A percentile compares a stretch with the other conserved stretches of the same genome.
phyloP scores from a whole-genome alignment of 2,329 filamentous ascomycete species.

The Cytospora piceae region DNA sequence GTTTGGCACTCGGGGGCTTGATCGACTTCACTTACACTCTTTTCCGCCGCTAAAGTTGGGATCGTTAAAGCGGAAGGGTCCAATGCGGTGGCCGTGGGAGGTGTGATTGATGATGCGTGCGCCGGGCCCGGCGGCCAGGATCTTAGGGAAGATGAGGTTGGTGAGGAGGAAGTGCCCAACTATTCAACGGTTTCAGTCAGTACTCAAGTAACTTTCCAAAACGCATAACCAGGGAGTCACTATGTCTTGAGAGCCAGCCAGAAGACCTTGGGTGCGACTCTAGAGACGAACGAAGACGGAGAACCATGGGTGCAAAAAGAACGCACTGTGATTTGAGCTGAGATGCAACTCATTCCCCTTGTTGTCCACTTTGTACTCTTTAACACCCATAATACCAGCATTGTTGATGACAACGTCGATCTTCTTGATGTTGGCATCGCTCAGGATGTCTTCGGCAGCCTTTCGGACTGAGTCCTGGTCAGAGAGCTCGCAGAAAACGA shows the following conservation, averaged over 20 bases:
- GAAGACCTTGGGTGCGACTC: too few relatives aligned
- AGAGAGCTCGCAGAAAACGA: slow-evolving; percentile 45
- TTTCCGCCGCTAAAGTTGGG: slow-evolving; percentile 24
- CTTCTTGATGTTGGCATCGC: slow-evolving; percentile 40
- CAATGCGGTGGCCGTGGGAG: slow-evolving; percentile 40
- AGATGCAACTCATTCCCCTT: slow-evolving; percentile 51
- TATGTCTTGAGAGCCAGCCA: too few relatives aligned
- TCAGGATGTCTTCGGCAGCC: slow-evolving; percentile 41
- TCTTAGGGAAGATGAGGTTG: slow-evolving; percentile 48
- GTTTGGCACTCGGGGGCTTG: not conserved
- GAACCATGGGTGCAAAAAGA: too few relatives aligned
- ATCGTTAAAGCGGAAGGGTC: slow-evolving; percentile 41
- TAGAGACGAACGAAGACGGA: too few relatives aligned
- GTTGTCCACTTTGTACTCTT: slow-evolving; percentile 39
- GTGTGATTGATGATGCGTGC: slow-evolving; percentile 47
- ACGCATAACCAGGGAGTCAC: too few relatives aligned
- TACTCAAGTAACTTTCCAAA: too few relatives aligned
- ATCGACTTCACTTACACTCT: slow-evolving; percentile 8
- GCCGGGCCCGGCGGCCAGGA: slow-evolving; percentile 40
- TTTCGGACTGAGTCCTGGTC: slow-evolving; percentile 42
- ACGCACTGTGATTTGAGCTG: slow-evolving; percentile 44
- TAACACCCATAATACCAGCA: slow-evolving; percentile 47
- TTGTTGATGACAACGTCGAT: slow-evolving; percentile 51
- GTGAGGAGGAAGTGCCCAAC: slow-evolving; percentile 52
- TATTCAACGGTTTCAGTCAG: too few relatives aligned